Base-by-base conservation (phyloP, 2,329 filamentous ascomycete species). In the Colletotrichum sp. region DNA sequence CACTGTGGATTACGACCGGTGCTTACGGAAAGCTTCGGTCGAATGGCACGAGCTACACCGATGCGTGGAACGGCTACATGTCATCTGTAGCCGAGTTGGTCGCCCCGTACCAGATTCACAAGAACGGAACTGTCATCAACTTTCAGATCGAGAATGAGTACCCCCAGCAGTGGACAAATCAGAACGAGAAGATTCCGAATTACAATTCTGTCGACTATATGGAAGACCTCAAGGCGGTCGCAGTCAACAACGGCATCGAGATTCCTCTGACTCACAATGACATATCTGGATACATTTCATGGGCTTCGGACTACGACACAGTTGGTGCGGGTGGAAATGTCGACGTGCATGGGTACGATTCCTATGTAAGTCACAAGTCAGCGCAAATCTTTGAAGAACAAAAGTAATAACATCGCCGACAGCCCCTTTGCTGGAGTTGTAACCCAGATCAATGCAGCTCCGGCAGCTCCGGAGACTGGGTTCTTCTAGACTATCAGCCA, bases 221-320 rank as follows among this genome's bases (percentile, higher is more conserved):
- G 39, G 39, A 66, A 30, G 16, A 32, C 1, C 39, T 66, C 6
- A 27, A 66, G 12, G 9, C 92, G 68, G 87, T 94, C 61, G 92
- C 94, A 39, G 87, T 90, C 19, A 85, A 91, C 55, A 90, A 90
- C 3, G 92, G 93, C 2, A 90, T 95, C 59, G 87, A 93, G 2
- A 90, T 95, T 0, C 94, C 94, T 0, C 87, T 94, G n/a, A 92
- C 95, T 69, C 93, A 84, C 82, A 95, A 95, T 77, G 93, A 95
- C 80, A 80, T 25, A 80, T 89, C 2, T 71, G 39, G 39, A 66
- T 29, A 15, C 39, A 29, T 49, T n/a, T 66, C 63, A 8, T 66
- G 64, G 64, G 52, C 39, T n/a, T 52, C 70, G 15, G 77, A 76
- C 30, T 73, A 75, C 32, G 72, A 69, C 16, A 72, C 69, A 6